Conservation (phyloP, 2,329 filamentous ascomycete genomes). For the Bipolaris victoriae region DNA sequence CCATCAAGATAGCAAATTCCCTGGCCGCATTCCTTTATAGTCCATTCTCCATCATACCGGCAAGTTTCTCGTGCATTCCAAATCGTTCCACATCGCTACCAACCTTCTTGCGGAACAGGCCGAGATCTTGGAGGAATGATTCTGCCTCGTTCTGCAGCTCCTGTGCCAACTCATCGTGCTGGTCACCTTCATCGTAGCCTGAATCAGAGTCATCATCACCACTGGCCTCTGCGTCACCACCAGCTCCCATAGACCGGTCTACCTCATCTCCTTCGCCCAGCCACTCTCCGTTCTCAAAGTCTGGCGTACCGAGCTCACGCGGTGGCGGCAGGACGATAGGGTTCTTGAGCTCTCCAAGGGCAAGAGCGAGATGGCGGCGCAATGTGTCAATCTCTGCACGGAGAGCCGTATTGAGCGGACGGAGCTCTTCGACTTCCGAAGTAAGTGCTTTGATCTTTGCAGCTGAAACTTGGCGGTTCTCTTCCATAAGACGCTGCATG, state of each 20-base stretch:
- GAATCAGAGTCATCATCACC: constrained; percentile 50
- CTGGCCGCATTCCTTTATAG: background rate
- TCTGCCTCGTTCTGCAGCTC: constrained; percentile 86
- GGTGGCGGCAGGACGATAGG: constrained; percentile 71
- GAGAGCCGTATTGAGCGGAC: constrained; percentile 64
- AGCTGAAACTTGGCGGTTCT: constrained; percentile 85
- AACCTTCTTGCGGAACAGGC: constrained; percentile 83
- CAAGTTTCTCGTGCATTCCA: constrained; percentile 34
- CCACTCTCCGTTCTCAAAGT: constrained; percentile 44
- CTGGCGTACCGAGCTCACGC: constrained; percentile 32
- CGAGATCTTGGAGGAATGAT: constrained; percentile 78
- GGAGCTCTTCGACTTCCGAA: constrained; percentile 56
- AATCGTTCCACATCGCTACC: constrained; percentile 78
- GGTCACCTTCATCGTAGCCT: constrained; percentile 66
- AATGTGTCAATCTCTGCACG: constrained; percentile 79
- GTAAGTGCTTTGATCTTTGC: constrained; percentile 88
- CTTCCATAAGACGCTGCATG: constrained; percentile 96
- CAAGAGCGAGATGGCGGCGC: constrained; percentile 84
- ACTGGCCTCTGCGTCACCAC: constrained; percentile 45
- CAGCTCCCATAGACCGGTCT: constrained; percentile 27
- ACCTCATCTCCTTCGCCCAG: constrained; percentile 36
- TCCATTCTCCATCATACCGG: constrained; percentile 23
- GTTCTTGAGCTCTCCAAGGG: constrained; percentile 84
- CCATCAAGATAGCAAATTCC: background rate
- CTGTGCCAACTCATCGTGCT: constrained; percentile 57